phyloP scores from a whole-genome alignment of 805 yeast species.

The Candida insectalens region DNA sequence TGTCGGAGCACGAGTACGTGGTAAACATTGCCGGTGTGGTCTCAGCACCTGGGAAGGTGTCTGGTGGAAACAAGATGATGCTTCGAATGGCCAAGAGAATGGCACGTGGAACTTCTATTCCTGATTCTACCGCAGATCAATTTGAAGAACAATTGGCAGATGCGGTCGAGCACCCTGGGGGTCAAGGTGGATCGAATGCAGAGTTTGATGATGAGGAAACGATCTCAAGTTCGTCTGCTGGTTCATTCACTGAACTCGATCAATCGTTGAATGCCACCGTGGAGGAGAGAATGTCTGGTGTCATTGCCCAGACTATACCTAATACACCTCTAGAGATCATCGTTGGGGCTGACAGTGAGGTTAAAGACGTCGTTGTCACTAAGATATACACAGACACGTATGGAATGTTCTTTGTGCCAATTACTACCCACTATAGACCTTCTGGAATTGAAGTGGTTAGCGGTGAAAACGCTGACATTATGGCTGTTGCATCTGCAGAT shows the following conservation, averaged over 20 bases:
- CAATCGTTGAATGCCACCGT: too few relatives aligned
- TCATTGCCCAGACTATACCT: conserved; percentile 60
- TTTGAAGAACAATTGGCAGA: conserved; percentile 29
- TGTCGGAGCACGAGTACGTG: conserved; percentile 29
- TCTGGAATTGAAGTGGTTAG: conserved; percentile 44
- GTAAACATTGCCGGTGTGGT: conserved; percentile 68
- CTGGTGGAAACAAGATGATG: conserved; percentile 62
- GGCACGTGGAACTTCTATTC: conserved; percentile 28
- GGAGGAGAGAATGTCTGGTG: conserved; percentile 56
- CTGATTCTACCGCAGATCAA: conserved; percentile 18
- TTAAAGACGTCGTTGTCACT: conserved; percentile 20
- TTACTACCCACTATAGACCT: conserved; percentile 54
- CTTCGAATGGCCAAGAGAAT: conserved; percentile 62
- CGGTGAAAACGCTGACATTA: conserved; percentile 34
- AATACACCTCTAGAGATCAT: conserved; percentile 43
- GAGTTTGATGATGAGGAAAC: conserved; percentile 15
- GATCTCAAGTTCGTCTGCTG: conserved; percentile 5
- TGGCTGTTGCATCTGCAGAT: conserved; percentile 35
- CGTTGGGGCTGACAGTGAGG: conserved; percentile 39
- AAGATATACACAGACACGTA: conserved; percentile 46
- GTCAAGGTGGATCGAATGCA: conserved; percentile 1
- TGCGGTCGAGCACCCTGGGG: conserved; percentile 20
- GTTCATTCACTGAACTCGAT: conserved; percentile 8
- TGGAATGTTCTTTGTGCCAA: conserved; percentile 53
- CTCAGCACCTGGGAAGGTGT: conserved; percentile 56